Evolutionary conservation across 345 rosid genomes (phyloP).

Genomic region (Lepidium didymum): DNA sequence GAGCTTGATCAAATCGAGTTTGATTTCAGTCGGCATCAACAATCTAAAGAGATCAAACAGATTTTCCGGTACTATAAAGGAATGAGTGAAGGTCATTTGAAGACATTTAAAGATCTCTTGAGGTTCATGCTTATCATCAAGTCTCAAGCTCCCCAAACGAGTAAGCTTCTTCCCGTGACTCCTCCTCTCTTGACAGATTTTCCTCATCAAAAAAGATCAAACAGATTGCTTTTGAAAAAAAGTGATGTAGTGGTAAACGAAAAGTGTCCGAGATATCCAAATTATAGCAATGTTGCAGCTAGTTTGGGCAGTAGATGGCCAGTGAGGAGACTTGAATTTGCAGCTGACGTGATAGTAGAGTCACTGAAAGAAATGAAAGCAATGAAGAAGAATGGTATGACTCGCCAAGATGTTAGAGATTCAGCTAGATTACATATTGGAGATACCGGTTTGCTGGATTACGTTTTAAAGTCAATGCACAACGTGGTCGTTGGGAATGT

Average conservation of each 20-base stretch:
- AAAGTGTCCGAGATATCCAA: conserved; percentile 34
- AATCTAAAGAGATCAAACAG: conserved; percentile 33
- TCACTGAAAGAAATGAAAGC: conserved; percentile 50
- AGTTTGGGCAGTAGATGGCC: conserved; percentile 81
- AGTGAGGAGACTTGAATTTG: conserved; percentile 58
- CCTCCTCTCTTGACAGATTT: conserved; percentile 14
- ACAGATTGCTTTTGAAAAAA: conserved; percentile 21
- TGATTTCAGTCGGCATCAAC: conserved; percentile 34
- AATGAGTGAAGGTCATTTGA: conserved; percentile 53
- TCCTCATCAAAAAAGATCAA: conserved; percentile 12
- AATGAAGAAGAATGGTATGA: conserved; percentile 51
- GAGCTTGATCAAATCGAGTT: conserved; percentile 42
- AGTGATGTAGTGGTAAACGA: conserved; percentile 26
- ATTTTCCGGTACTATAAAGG: conserved; percentile 48
- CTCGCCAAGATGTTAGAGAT: conserved; percentile 82
- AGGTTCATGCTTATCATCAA: conserved; percentile 63
- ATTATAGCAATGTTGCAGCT: conserved; percentile 39
- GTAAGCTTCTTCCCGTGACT: conserved; percentile 23
- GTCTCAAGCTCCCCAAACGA: conserved; percentile 31
- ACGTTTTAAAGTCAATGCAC: conserved; percentile 74
- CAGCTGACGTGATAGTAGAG: conserved; percentile 72
- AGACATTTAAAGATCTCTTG: conserved; percentile 63
- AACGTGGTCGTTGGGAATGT: conserved; percentile 56
- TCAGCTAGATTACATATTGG: conserved; percentile 87
- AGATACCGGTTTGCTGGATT: conserved; percentile 82